Evolutionary conservation across 495 filamentous ascomycete genomes (phyloP), one percentile per base, ranked within the genome.

Genomic region (Letharia columbiana): DNA sequence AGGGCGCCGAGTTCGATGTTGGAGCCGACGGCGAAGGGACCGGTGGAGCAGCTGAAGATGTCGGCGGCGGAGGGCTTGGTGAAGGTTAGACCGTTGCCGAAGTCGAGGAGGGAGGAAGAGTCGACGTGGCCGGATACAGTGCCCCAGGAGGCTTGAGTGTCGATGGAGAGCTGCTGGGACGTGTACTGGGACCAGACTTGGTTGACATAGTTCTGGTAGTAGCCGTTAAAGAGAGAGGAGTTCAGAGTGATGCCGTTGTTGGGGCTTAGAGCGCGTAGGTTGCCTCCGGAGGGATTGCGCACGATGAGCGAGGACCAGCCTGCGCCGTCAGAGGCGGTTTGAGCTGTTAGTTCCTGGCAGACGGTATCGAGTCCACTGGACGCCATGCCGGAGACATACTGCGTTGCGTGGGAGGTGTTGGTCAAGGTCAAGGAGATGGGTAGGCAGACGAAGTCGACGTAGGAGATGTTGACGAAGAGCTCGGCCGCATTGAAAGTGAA

Each of bases 391-490:
- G 77, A 69, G 28, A 91, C 87, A 39, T 77, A 74, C 68, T 87
- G 81, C 2, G 73, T 78, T n/a, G 83, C 83, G 28, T 80, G 79
- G 12, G 78, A 74, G 4, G 79, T 76, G 69, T 82, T 84, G 44
- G 76, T 77, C 9, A 92, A 79, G 40, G 80, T 74, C 49, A 92
- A 76, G 10, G 85, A 81, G 61, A 91, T 83, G 13, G 89, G 88
- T 13, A 90, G 68, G 61, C 79, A 77, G 50, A 89, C 83, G 70
- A 91, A 91, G 76, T 92, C 89, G 49, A 92, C 89, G 69, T 87
- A 87, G 62, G 79, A 82, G 69, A 91, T 88, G 71, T 92, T 92
- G 60, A 83, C 87, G 71, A 87, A 92, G 5, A 91, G 79, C 75
- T 91, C 84, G 28, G 74, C 64, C 59, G 71, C 71, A 73, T 89